Conservation (phyloP, 176 grass and related monocot genomes). For the Zoysia japonica region DNA sequence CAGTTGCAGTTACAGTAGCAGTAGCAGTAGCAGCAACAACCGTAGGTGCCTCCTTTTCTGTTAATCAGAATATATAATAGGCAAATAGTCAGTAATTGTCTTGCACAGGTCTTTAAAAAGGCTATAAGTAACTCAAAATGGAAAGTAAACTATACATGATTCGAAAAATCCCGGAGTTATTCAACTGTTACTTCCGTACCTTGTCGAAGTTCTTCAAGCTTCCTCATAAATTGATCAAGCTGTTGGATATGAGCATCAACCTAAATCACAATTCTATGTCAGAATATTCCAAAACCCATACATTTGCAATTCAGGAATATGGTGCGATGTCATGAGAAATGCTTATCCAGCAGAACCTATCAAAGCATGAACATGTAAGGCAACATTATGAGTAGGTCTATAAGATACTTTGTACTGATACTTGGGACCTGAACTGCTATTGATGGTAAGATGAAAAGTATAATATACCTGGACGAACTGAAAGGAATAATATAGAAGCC, state of each 20-base stretch:
- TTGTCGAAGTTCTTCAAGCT: conserved; percentile 81
- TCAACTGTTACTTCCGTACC: conserved; percentile 40
- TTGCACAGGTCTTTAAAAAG: not conserved
- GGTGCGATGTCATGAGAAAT: too few species aligned
- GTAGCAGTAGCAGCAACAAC: conserved; percentile 24
- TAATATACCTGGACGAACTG: not conserved
- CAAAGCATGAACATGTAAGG: conserved; percentile 33
- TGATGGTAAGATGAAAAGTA: not conserved
- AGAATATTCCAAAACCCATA: conserved; percentile 39
- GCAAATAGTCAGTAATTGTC: conserved; percentile 18
- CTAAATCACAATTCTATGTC: conserved; percentile 50
- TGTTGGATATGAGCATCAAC: conserved; percentile 99
- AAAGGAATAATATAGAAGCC: not conserved
- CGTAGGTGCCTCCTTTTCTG: conserved; percentile 55
- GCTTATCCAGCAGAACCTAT: conserved; percentile 24
- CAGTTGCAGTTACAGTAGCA: conserved; percentile 14
- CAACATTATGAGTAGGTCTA: conserved; percentile 24
- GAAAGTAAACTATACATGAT: conserved; percentile 13
- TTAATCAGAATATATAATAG: conserved; percentile 32
- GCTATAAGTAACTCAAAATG: not conserved
- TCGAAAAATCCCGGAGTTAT: not conserved
- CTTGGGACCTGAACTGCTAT: conserved; percentile 13
- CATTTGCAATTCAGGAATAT: not conserved
- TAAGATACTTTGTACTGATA: conserved; percentile 3
- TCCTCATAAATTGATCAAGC: conserved; percentile 97